Base-by-base conservation (phyloP, 805 yeast genomes). In the Metschnikowia matae region DNA sequence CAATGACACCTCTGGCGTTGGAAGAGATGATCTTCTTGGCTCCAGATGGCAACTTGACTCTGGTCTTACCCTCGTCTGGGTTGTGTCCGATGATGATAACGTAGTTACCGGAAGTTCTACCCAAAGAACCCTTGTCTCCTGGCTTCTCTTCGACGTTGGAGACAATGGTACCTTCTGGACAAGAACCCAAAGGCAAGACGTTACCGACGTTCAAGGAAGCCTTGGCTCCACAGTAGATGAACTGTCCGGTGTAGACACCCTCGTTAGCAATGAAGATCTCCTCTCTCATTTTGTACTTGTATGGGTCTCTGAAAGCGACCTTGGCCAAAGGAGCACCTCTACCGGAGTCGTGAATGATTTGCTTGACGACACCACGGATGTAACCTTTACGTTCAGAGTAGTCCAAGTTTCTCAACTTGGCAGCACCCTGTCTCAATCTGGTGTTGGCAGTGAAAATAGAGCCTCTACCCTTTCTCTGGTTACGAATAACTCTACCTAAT, bases 391-490 rank as follows among this genome's bases (percentile, higher is more conserved):
- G 92, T 84, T 94, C 99, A 78, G 98, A 96, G 72, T 84, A 92
- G 81, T 94, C 98, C 77, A 92, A 86, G 75, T 96, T 87, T 87
- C 99, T 89, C 78, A 92, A 86, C 89, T 92, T 92, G 76, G 99
- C 99, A 77, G 99, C 98, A 79, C 99, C 99, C 83, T 94, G 89
- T 88, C 99, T 90, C 80, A 94, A 89, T 82, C 98, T 92, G 85
- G 98, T 92, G 95, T 92, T 96, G 73, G 99, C 85, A 77, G 96
- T 87, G 90, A 94, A 94, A 85, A 94, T 90, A 73, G 98, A 92
- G 76, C 99, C 98, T 80, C 97, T 96, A 87, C 98, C 98, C 84
- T 94, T 94, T 90, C 99, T 91, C 86, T 94, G 99, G 87, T 94
- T 94, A 83, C 99, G 96, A 84, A 94, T 94, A 82, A 94, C 99